Evolutionary conservation across 2,329 filamentous ascomycete genomes (phyloP).

Genomic region (Penicillium corylophilum): DNA sequence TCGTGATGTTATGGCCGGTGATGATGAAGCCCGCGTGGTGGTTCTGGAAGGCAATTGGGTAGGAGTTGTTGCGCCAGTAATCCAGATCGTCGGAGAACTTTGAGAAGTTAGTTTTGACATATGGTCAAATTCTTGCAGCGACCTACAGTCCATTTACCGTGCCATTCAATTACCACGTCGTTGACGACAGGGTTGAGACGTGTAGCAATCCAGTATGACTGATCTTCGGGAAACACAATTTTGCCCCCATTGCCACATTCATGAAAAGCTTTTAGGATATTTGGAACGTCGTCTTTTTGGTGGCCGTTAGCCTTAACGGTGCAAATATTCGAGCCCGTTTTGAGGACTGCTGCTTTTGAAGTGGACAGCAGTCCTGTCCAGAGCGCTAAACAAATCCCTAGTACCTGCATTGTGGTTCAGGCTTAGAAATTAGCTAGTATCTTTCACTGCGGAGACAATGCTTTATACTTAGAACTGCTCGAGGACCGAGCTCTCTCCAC

Average conservation of each 20-base stretch:
- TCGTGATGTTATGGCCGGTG: conserved; percentile 51
- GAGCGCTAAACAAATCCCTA: neutral
- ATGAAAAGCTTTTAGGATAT: conserved; percentile 42
- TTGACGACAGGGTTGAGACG: conserved; percentile 52
- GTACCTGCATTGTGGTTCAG: conserved; percentile 1
- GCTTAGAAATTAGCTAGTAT: neutral
- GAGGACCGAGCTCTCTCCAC: neutral
- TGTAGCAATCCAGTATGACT: conserved; percentile 53
- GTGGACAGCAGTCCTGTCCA: conserved; percentile 3
- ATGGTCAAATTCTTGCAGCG: neutral
- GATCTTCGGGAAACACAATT: conserved; percentile 51
- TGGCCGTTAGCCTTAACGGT: conserved; percentile 42
- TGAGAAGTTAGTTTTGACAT: neutral
- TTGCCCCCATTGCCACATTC: conserved; percentile 43
- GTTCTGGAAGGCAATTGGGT: conserved; percentile 56
- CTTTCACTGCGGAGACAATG: neutral
- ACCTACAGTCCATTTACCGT: conserved; percentile 51
- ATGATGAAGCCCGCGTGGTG: conserved; percentile 56
- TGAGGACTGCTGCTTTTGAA: conserved; percentile 4
- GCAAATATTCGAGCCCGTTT: conserved; percentile 29
- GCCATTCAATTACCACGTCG: conserved; percentile 55
- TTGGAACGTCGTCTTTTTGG: conserved; percentile 42
- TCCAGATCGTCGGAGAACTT: conserved; percentile 52
- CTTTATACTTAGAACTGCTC: neutral
- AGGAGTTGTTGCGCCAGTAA: conserved; percentile 57